Evolutionary conservation across 164 flowering plant species (phyloP).

Genomic region (Chloranthus sessilifolius): DNA sequence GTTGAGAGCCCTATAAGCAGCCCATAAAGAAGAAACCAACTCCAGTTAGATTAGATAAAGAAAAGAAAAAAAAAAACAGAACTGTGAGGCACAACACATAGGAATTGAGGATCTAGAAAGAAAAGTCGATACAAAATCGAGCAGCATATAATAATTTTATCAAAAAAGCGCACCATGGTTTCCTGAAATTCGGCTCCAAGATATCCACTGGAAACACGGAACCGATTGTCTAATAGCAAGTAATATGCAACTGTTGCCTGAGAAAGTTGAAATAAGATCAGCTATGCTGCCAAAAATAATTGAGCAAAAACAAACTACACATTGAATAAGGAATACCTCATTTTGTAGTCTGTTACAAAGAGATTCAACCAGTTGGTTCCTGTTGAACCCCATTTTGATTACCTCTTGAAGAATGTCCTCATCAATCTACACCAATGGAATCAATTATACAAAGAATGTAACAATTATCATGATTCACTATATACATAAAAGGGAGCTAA

Average conservation of each 20-base stretch:
- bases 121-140: not conserved
- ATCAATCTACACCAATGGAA: conserved; percentile 52
- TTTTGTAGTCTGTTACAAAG: conserved; percentile 61
- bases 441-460: too few relatives aligned
- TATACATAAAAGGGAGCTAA: too few relatives aligned
- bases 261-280: conserved; percentile 8
- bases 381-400: conserved; percentile 71
- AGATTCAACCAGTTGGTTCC: conserved; percentile 60
- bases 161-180: conserved; percentile 41
- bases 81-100: too few relatives aligned
- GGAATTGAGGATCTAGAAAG: too few relatives aligned
- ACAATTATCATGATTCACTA: too few relatives aligned
- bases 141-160: not conserved
- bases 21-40: not conserved
- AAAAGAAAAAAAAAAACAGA: not conserved
- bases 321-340: conserved; percentile 28
- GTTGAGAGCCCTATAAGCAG: not conserved
- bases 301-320: not conserved
- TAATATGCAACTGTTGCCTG: conserved; percentile 92
- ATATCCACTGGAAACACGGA: conserved; percentile 75
- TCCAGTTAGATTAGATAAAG: too few relatives aligned
- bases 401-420: conserved; percentile 87
- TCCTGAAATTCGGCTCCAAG: conserved; percentile 90
- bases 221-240: conserved; percentile 76
- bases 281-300: not conserved